Conservation (phyloP, 2,329 filamentous ascomycete species). For the Thielaviopsis punctulata region DNA sequence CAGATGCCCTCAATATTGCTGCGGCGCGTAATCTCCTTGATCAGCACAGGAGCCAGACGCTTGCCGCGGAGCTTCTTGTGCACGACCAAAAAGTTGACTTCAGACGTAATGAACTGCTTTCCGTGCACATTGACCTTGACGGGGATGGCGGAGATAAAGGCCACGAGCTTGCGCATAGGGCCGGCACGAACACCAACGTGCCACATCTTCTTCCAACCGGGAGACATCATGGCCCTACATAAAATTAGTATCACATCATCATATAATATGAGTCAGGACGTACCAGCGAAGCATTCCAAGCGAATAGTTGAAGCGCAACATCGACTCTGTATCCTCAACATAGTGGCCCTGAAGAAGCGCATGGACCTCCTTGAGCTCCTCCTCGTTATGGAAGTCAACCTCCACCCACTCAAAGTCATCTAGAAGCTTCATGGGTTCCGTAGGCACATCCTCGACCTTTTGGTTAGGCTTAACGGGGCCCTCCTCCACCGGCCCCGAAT, state of each 20-base stretch:
- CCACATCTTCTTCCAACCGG: slow-evolving; percentile 87
- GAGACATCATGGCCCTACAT: slow-evolving; percentile 73
- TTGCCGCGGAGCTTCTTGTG: slow-evolving; percentile 96
- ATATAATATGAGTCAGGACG: slow-evolving; percentile 15
- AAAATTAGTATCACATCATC: not conserved
- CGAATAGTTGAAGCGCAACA: slow-evolving; percentile 96
- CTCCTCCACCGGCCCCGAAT: slow-evolving; percentile 39
- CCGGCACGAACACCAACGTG: slow-evolving; percentile 82
- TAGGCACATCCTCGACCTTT: slow-evolving; percentile 60
- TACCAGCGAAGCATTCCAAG: slow-evolving; percentile 77
- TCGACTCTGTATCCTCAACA: slow-evolving; percentile 90
- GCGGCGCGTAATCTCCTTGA: slow-evolving; percentile 90
- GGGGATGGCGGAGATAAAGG: slow-evolving; percentile 89
- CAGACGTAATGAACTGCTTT: slow-evolving; percentile 58
- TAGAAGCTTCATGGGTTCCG: slow-evolving; percentile 56
- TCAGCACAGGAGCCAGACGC: slow-evolving; percentile 79
- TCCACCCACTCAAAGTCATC: slow-evolving; percentile 89
- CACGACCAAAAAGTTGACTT: slow-evolving; percentile 96
- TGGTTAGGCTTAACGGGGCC: slow-evolving; percentile 64
- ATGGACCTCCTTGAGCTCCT: slow-evolving; percentile 75
- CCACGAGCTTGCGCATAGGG: slow-evolving; percentile 72
- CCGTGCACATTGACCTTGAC: slow-evolving; percentile 65
- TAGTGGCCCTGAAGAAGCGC: slow-evolving; percentile 86
- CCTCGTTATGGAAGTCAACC: slow-evolving; percentile 64
- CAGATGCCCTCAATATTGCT: slow-evolving; percentile 77